A percentile compares a stretch with the other conserved stretches of the same genome.
These are phyloP conservation scores for Boletus vinaceobasis DNA, from an alignment of 768 basidiomycete species.

Conservation along the genomic window DNA sequence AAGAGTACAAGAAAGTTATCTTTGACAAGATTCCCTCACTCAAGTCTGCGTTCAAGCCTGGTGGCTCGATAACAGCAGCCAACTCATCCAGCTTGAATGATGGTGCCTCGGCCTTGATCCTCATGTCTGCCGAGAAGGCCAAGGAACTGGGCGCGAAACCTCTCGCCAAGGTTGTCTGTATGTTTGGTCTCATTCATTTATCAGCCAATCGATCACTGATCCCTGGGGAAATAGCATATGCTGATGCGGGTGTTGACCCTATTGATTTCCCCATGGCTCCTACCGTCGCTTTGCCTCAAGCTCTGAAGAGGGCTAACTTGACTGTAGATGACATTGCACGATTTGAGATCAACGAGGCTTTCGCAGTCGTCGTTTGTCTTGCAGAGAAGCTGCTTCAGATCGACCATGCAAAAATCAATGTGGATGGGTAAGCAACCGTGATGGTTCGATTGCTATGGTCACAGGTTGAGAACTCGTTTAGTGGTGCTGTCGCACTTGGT, in stretches of 20 bases:
- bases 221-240: slow-evolving; percentile 62
- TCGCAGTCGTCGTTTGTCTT: slow-evolving; percentile 89
- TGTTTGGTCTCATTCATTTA: slow-evolving; percentile 30
- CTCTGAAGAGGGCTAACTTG: slow-evolving; percentile 83
- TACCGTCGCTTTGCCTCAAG: slow-evolving; percentile 84
- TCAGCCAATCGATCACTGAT: slow-evolving; percentile 1
- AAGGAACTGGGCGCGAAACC: slow-evolving; percentile 88
- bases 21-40: slow-evolving; percentile 91
- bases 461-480: slow-evolving; percentile 32
- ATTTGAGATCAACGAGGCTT: slow-evolving; percentile 98
- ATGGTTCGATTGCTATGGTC: slow-evolving; percentile 1
- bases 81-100: slow-evolving; percentile 96
- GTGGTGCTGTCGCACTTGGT: slow-evolving; percentile 94
- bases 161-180: slow-evolving; percentile 92
- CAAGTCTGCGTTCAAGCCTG: slow-evolving; percentile 85
- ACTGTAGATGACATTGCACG: slow-evolving; percentile 79
- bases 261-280: slow-evolving; percentile 97
- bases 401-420: slow-evolving; percentile 86
- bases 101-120: slow-evolving; percentile 91
- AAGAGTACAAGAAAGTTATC: slow-evolving; percentile 96
- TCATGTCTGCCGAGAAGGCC: slow-evolving; percentile 93
- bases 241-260: slow-evolving; percentile 94
- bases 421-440: slow-evolving; percentile 62
- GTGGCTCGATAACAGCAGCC: slow-evolving; percentile 90
- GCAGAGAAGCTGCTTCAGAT: slow-evolving; percentile 85